Percentiles rank a stretch among this genome's conserved stretches.
phyloP scores from a whole-genome alignment of 2,329 filamentous ascomycete species.

The Diaporthe citri region DNA sequence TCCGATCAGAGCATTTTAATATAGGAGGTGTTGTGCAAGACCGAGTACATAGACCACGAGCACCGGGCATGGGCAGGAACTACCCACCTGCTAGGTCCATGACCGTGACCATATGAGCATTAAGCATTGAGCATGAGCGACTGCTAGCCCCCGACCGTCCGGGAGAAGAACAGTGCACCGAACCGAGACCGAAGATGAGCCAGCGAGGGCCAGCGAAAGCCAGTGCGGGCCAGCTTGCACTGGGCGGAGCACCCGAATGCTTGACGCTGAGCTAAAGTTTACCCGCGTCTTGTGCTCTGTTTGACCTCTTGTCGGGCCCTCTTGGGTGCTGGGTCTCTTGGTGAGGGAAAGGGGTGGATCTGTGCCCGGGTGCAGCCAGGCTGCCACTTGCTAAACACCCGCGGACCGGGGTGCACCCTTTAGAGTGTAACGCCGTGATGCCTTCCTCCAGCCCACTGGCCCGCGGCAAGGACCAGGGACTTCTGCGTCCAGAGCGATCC shows the following conservation, averaged over 20 bases:
- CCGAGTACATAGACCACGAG: neutral
- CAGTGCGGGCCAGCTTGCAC: neutral
- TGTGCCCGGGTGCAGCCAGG: conserved; percentile 25
- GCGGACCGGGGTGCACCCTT: conserved; percentile 21
- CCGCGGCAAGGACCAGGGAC: conserved; percentile 2
- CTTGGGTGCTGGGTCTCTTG: neutral
- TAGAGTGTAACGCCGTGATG: conserved; percentile 20
- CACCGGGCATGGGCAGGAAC: neutral
- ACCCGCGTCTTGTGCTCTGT: conserved; percentile 8
- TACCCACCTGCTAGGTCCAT: neutral
- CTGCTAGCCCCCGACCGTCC: neutral
- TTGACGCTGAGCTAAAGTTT: conserved; percentile 23
- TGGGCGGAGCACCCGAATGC: neutral
- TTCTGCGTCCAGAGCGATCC: neutral
- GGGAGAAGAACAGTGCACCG: neutral
- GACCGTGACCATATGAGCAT: neutral
- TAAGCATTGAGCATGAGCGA: neutral
- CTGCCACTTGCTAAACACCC: conserved; percentile 20
- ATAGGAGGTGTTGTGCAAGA: neutral
- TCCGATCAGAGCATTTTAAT: neutral
- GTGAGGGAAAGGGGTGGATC: conserved; percentile 4
- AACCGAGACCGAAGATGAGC: conserved; percentile 15
- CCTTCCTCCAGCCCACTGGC: conserved; percentile 10
- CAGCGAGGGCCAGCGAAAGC: conserved; percentile 2
- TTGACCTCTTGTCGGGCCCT: conserved; percentile 4